These are phyloP conservation scores for Bidens hawaiensis DNA, from an alignment of 140 eudicot species.

Conservation along the genomic window DNA sequence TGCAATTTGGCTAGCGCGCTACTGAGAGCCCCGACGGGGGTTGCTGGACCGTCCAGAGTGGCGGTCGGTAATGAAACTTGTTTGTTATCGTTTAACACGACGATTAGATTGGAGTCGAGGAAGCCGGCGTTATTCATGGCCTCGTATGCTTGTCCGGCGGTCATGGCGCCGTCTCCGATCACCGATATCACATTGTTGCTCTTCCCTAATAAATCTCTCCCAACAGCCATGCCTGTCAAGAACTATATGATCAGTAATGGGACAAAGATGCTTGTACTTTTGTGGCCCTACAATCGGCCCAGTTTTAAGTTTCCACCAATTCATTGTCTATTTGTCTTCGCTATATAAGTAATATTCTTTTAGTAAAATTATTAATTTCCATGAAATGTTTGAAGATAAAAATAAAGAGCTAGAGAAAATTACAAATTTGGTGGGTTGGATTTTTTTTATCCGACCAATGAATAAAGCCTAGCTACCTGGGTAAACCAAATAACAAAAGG, in stretches of 20 bases:
- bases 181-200: slow-evolving; percentile 74
- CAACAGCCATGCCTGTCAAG: slow-evolving; percentile 82
- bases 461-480: no score
- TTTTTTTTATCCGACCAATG: no score
- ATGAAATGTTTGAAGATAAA: no score
- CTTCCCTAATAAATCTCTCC: slow-evolving; percentile 81
- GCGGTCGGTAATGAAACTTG: slow-evolving; percentile 95
- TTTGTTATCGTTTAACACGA: slow-evolving; percentile 75
- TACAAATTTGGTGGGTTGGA: no score
- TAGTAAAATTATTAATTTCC: no score
- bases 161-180: slow-evolving; percentile 98
- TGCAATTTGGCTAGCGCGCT: slow-evolving; percentile 63
- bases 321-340: no score
- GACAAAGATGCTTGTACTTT: background rate
- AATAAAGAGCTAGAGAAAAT: no score
- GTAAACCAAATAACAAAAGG: no score
- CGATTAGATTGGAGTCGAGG: slow-evolving; percentile 77
- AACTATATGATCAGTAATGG: background rate
- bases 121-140: slow-evolving; percentile 96
- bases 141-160: slow-evolving; percentile 98
- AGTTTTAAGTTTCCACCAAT: background rate
- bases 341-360: no score
- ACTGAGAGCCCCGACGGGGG: slow-evolving; percentile 98
- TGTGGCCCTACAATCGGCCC: background rate
- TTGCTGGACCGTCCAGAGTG: slow-evolving; percentile 88